Evolutionary conservation across 2,329 filamentous ascomycete genomes (phyloP).

Genomic region (Colletotrichum filicis): DNA sequence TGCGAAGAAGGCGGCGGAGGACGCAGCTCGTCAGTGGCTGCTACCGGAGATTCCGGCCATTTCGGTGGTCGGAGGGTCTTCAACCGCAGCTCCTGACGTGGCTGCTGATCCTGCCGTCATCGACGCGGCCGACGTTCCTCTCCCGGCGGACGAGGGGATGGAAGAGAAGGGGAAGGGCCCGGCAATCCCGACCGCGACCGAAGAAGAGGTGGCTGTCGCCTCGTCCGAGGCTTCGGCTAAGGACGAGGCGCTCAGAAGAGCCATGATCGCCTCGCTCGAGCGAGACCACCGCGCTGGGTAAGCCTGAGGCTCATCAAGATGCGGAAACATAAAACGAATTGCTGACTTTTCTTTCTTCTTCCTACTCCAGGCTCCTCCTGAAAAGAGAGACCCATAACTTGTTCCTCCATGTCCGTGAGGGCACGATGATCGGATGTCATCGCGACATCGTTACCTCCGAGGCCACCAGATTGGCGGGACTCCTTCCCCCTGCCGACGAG

Average conservation of each 20-base stretch:
- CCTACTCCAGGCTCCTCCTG: not conserved
- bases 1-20: constrained; percentile 7
- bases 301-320: not conserved
- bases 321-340: not conserved
- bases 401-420: constrained; percentile 16
- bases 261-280: constrained; percentile 12
- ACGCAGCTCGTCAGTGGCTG: not conserved
- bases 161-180: not conserved
- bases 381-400: not conserved
- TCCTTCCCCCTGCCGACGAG: constrained; percentile 42
- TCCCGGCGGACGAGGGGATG: not conserved
- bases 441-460: constrained; percentile 46
- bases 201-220: not conserved
- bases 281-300: constrained; percentile 8
- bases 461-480: constrained; percentile 48
- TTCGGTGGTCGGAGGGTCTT: not conserved
- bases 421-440: constrained; percentile 36
- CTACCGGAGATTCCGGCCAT: not conserved
- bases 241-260: constrained; percentile 7
- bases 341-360: not conserved
- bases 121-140: not conserved
- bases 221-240: not conserved
- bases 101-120: not conserved
- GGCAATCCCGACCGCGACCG: not conserved
- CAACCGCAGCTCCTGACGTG: not conserved